Base-by-base conservation (phyloP, 2,329 filamentous ascomycete genomes). In the Talaromyces albobiverticillius region DNA sequence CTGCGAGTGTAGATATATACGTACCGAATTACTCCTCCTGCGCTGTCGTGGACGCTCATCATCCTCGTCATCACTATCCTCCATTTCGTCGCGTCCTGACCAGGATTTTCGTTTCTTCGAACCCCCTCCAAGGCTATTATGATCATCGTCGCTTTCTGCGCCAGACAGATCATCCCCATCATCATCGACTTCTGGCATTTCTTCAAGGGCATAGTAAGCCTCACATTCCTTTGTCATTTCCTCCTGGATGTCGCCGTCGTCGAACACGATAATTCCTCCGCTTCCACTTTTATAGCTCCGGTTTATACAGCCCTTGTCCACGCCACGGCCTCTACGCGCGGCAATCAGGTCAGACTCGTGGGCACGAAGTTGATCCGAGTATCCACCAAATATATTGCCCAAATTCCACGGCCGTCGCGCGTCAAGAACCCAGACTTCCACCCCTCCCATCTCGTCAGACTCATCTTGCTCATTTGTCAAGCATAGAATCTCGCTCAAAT, bases 371-470 rank as follows among this genome's bases (percentile, higher is more conserved):
- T 41, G 53, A 16, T 51, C 41, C 14, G 47, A 32, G 1, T 83
- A 83, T 3, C 89, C 88, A 11, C 88, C 91, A 76, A 97, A 97
- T 13, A 97, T 85, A 69, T 99, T 99, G 59, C 84, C 85, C 66
- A 99, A 70, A 68, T 99, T 97, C 91, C 93, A 97, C 13, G 94
- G 94, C 57, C 94, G 81, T 71, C 94, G 83, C 25, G 93, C 85
- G 73, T 99, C 94, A 56, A 97, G 80, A 10, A 97, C 82, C 94
- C 94, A 99, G 29, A 96, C 88, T 68, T 96, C 91, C 1, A 97
- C 89, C n/a, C 89, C 89, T 34, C 87, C 85, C 73, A 89, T 87
- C 48, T 85, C 72, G 53, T 76, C 79, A 31, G 73, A 78, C 9
- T 79, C 79, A n/a, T 83, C 82, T 25, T 87, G 85, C 6, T 81